phyloP scores from a whole-genome alignment of 768 basidiomycete genomes.

The Cystofilobasidium macerans region DNA sequence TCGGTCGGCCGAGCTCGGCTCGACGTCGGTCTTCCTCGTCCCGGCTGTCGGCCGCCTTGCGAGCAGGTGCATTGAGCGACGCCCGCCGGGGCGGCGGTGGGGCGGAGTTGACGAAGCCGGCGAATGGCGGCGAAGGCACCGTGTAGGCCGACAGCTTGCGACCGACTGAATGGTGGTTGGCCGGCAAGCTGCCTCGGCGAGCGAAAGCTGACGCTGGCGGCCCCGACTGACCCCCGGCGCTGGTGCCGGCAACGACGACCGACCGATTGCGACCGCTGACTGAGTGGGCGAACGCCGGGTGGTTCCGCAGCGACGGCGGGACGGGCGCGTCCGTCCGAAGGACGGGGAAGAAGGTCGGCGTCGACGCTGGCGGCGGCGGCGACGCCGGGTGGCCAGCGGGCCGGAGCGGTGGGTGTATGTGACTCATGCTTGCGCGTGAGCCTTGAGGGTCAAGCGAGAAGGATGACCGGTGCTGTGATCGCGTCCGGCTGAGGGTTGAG shows the following conservation, averaged over 20 bases:
- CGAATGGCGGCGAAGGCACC: too few species aligned
- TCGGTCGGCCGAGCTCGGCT: not conserved
- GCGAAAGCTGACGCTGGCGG: not conserved
- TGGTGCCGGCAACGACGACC: too few species aligned
- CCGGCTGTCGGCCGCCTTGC: not conserved
- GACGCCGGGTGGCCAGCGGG: too few species aligned
- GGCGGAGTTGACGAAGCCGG: too few species aligned
- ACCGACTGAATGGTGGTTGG: not conserved
- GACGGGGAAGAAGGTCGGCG: not conserved
- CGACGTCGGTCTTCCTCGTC: not conserved
- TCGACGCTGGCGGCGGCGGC: too few species aligned
- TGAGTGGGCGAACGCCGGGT: not conserved
- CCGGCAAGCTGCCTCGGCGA: not conserved
- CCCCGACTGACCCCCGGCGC: too few species aligned
- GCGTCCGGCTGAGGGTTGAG: too few species aligned
- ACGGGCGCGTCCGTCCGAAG: not conserved
- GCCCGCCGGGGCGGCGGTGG: too few species aligned
- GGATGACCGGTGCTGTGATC: slow-evolving; percentile 1
- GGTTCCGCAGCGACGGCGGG: slow-evolving; percentile 4
- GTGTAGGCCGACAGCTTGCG: not conserved
- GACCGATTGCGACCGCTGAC: too few species aligned
- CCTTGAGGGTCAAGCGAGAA: not conserved
- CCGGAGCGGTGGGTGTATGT: not conserved
- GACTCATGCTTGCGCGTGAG: not conserved
- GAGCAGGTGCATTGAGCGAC: not conserved